phyloP scores from a whole-genome alignment of 106 monocot species.

The Agapanthus africanus region DNA sequence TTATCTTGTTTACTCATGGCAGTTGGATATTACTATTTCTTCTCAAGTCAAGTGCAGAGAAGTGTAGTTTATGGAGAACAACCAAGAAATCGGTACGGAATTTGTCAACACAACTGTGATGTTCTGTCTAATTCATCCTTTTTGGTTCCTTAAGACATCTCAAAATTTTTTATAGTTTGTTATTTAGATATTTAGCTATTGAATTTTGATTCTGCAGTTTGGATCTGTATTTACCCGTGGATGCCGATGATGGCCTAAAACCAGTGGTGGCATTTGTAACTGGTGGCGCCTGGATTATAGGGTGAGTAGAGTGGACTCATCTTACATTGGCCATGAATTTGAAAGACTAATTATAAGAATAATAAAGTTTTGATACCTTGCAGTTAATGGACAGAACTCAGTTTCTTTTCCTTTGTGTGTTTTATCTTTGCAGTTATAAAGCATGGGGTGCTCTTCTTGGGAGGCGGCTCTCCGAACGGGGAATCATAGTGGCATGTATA shows the following conservation, averaged over 20 bases:
- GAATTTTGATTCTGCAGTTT: slow-evolving; percentile 42
- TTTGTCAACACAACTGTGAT: neutral
- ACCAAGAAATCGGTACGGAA: slow-evolving; percentile 74
- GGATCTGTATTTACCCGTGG: slow-evolving; percentile 79
- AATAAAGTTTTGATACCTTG: too few relatives aligned
- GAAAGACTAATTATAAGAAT: too few relatives aligned
- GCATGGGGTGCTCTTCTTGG: slow-evolving; percentile 80
- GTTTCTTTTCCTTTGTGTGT: neutral
- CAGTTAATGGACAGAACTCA: neutral
- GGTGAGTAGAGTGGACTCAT: slow-evolving; percentile 54
- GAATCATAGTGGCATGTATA: slow-evolving; percentile 72
- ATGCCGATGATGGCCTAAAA: slow-evolving; percentile 28
- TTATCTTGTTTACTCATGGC: slow-evolving; percentile 14
- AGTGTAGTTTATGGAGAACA: slow-evolving; percentile 89
- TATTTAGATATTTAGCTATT: too few relatives aligned
- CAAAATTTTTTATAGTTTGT: neutral
- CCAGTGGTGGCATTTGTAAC: slow-evolving; percentile 96
- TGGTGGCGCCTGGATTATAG: slow-evolving; percentile 99
- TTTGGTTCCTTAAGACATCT: neutral
- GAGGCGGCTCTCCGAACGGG: slow-evolving; percentile 57
- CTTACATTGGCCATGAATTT: too few relatives aligned
- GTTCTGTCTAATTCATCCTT: neutral
- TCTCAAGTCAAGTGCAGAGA: slow-evolving; percentile 72
- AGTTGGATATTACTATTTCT: slow-evolving; percentile 96
- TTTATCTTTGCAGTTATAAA: slow-evolving; percentile 51